A percentile compares a stretch with the other conserved stretches of the same genome.
Conservation (phyloP, 257 asterid species). For the Solanum chmielewskii region DNA sequence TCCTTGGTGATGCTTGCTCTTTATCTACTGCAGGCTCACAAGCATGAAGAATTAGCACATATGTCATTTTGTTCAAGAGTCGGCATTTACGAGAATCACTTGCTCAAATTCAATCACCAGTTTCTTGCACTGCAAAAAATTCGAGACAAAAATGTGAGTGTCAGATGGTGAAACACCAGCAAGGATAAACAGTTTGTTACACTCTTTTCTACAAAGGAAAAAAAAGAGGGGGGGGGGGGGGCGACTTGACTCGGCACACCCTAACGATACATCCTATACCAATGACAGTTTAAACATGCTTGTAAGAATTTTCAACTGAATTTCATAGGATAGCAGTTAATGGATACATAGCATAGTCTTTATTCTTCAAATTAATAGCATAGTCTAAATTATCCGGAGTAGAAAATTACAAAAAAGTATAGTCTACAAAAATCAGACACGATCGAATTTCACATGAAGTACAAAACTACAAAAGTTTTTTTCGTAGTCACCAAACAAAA, state of each 20-base stretch:
- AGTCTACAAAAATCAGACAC: too few relatives aligned
- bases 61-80: constrained; percentile 56
- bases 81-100: constrained; percentile 55
- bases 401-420: too few relatives aligned
- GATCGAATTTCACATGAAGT: too few relatives aligned
- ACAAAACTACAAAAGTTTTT: too few relatives aligned
- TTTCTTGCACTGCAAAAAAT: constrained; percentile 64
- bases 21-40: neutral
- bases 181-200: neutral
- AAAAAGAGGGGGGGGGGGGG: neutral
- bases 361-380: too few relatives aligned
- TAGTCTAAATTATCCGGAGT: too few relatives aligned
- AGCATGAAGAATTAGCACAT: constrained; percentile 56
- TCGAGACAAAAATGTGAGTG: neutral
- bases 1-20: neutral
- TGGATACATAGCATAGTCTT: neutral
- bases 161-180: neutral
- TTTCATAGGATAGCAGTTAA: neutral
- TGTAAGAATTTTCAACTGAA: neutral
- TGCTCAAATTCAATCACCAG: constrained; percentile 78
- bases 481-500: too few relatives aligned
- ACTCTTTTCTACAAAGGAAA: neutral
- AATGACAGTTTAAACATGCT: neutral
- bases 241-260: neutral
- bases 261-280: neutral